phyloP scores from a whole-genome alignment of 257 asterid genomes.

The Verbena officinalis region DNA sequence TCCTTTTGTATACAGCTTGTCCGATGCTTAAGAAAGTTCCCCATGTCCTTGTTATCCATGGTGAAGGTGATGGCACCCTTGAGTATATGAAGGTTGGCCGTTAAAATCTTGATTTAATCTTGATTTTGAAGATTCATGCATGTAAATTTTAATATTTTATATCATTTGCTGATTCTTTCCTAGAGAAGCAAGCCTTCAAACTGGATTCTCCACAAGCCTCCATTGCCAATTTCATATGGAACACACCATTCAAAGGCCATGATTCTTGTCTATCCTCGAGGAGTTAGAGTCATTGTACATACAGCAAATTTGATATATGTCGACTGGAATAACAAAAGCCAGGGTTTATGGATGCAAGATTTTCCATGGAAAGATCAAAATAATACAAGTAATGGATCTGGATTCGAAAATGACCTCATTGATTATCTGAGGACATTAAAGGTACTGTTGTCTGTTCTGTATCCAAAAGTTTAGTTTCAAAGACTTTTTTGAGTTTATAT shows the following conservation, averaged over 20 bases:
- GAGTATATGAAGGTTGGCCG: slow-evolving; percentile 85
- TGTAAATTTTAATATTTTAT: slow-evolving; percentile 32
- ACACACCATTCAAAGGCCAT: slow-evolving; percentile 98
- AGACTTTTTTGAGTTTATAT: not conserved
- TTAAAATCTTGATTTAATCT: slow-evolving; percentile 13
- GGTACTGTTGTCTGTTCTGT: slow-evolving; percentile 51
- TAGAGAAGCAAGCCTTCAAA: slow-evolving; percentile 77
- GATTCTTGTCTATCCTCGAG: slow-evolving; percentile 92
- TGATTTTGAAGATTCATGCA: slow-evolving; percentile 31
- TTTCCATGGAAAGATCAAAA: slow-evolving; percentile 93
- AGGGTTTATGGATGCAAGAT: slow-evolving; percentile 99
- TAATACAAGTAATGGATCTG: slow-evolving; percentile 49
- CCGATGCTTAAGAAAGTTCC: slow-evolving; percentile 71
- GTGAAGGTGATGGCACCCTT: slow-evolving; percentile 88
- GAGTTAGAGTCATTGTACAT: slow-evolving; percentile 84
- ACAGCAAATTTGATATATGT: slow-evolving; percentile 90
- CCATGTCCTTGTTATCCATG: slow-evolving; percentile 80
- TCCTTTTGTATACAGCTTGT: slow-evolving; percentile 57
- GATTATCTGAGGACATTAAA: slow-evolving; percentile 76
- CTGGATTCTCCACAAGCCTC: slow-evolving; percentile 97
- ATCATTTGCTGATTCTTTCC: slow-evolving; percentile 38
- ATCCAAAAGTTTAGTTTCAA: slow-evolving; percentile 4
- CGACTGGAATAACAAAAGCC: slow-evolving; percentile 98
- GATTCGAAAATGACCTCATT: slow-evolving; percentile 82
- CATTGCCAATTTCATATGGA: slow-evolving; percentile 94